Evolutionary conservation across 202 grass and related monocot species (phyloP), one percentile per base, ranked within the genome.

Genomic region (Zizania palustris): DNA sequence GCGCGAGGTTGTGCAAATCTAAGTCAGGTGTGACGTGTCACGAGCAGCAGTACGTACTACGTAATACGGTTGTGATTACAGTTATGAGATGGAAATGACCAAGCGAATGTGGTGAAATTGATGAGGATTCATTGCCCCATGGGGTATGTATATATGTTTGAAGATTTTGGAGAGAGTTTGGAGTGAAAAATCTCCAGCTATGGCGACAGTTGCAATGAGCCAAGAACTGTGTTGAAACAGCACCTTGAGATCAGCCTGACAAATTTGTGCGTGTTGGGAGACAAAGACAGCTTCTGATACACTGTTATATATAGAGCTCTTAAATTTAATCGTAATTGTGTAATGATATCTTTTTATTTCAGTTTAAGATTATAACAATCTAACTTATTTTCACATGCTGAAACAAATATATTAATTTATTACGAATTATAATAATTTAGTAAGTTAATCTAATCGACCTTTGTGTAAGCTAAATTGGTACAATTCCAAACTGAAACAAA

Each of bases 1-100:
- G 1, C 53, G 5, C 64, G 7, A 50, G 65, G 28, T 28, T 28
- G 28, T 28, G 28, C 2, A 28, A 28, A 28, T 1, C 2, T 2
- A 28, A 1, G 28, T 28, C 28, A 2, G 1, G 28, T 28, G 28
- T 28, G 28, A 28, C 28, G 28, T 28, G 28, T 28, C 28, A 28
- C 28, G 28, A 28, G 28, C 28, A 28, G 15, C 10, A 37, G 21
- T 66, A n/a, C 38, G 64, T 45, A 14, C 41, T 66, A n/a, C 38
- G 64, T 45, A 14, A 50, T 65, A 40, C 43, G 60, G 46, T 16
- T 33, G 48, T 77, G 66, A 12, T 10, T 39, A 28, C 67, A 54
- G 71, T 63, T 74, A 69, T 82, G 49, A 50, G 15, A 59, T 35
- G 45, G 58, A 65, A 76, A 77, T 49, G 46, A 45, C 49, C 58